Percentiles rank a stretch among this genome's conserved stretches.
Evolutionary conservation across 495 filamentous ascomycete species (phyloP).

Genomic region (Hypoxylon fuscum): DNA sequence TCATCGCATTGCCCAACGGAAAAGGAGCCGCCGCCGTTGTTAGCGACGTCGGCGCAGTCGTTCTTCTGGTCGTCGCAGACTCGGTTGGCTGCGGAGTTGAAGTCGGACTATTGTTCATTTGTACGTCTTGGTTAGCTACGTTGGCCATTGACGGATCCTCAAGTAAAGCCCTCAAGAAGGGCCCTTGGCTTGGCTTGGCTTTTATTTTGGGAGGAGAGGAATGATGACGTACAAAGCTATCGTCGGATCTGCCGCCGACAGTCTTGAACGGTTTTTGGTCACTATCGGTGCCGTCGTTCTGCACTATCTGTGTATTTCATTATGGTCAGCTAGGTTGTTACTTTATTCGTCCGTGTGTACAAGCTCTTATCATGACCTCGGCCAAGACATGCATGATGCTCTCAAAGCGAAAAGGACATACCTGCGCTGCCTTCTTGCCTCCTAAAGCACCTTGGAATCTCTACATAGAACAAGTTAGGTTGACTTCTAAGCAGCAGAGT

Average conservation of each 20-base stretch:
- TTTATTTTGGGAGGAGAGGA: background rate
- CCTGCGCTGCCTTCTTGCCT: slow-evolving; percentile 13
- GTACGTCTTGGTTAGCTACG: background rate
- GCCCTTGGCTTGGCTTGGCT: no score
- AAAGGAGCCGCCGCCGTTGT: slow-evolving; percentile 40
- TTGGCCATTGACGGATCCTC: no score
- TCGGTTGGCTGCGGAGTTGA: slow-evolving; percentile 48
- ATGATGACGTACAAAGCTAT: slow-evolving; percentile 55
- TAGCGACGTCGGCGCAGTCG: slow-evolving; percentile 47
- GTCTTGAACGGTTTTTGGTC: slow-evolving; percentile 54
- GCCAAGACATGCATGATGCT: no score
- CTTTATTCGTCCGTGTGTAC: no score
- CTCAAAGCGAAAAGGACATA: slow-evolving; percentile 3
- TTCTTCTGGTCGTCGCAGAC: slow-evolving; percentile 56
- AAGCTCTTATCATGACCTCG: no score
- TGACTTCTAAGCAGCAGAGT: background rate
- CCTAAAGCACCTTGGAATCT: slow-evolving; percentile 20
- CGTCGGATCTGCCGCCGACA: slow-evolving; percentile 27
- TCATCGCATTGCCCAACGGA: slow-evolving; percentile 48
- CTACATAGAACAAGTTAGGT: slow-evolving; percentile 11
- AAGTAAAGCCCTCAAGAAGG: no score
- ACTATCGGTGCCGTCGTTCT: slow-evolving; percentile 9
- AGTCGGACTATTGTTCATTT: slow-evolving; percentile 45
- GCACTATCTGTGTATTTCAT: slow-evolving; percentile 9
- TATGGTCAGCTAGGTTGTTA: slow-evolving; percentile 1